phyloP scores from a whole-genome alignment of 2,329 filamentous ascomycete species.

The Colletotrichum noveboracense region DNA sequence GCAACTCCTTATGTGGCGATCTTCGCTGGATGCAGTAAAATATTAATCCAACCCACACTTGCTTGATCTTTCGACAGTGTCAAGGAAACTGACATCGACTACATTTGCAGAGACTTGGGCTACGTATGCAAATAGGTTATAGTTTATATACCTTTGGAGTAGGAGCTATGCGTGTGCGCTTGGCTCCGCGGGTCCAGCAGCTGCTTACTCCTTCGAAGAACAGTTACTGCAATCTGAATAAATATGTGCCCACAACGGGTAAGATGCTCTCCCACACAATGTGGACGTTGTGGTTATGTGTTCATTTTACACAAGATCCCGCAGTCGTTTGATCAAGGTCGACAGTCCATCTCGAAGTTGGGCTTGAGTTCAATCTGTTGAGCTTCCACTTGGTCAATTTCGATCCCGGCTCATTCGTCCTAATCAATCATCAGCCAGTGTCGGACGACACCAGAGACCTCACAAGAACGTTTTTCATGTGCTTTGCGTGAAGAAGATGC shows the following conservation, averaged over 20 bases:
- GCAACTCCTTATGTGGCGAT: fast-evolving
- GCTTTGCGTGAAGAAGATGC: not conserved
- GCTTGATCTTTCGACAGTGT: not conserved
- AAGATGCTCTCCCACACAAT: not conserved
- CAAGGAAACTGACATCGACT: no score
- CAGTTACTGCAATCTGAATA: not conserved
- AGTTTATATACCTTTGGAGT: fast-evolving
- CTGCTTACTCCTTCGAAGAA: not conserved
- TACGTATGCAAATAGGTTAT: fast-evolving
- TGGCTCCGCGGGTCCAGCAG: not conserved
- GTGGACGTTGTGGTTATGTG: fast-evolving
- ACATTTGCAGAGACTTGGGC: not conserved
- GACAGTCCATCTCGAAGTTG: no score
- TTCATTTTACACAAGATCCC: not conserved
- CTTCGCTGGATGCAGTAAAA: not conserved
- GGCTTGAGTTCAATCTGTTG: not conserved
- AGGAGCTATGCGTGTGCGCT: not conserved
- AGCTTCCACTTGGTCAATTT: not conserved
- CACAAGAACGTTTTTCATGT: not conserved
- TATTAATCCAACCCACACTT: no score
- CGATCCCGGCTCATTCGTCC: no score
- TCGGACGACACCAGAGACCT: not conserved
- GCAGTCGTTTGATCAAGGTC: not conserved
- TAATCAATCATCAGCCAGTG: not conserved
- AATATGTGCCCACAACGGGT: fast-evolving